Conservation (phyloP, 176 grass and related monocot genomes). For the Hordeum vulgare region DNA sequence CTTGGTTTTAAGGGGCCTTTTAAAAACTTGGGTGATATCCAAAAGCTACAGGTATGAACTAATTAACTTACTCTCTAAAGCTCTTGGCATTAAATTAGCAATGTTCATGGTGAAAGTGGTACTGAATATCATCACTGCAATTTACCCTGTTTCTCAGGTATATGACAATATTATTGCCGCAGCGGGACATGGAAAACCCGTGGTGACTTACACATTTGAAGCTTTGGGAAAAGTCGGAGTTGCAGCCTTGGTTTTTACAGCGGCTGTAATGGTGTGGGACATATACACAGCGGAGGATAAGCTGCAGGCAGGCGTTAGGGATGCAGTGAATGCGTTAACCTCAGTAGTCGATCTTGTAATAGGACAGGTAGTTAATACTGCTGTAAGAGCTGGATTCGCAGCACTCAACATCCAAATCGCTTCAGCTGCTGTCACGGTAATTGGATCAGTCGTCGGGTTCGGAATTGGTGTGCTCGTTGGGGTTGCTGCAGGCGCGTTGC, state of each 20-base stretch:
- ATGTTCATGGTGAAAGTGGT: not conserved
- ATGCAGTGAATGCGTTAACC: not conserved
- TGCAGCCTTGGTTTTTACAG: no score
- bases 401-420: not conserved
- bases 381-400: not conserved
- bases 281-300: no score
- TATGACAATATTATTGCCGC: no score
- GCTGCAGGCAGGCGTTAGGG: no score
- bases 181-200: no score
- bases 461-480: not conserved
- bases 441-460: not conserved
- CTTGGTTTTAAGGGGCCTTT: not conserved
- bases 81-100: not conserved
- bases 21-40: not conserved
- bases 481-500: no score
- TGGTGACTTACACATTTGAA: no score
- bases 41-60: not conserved
- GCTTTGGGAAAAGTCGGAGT: no score
- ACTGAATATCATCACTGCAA: not conserved
- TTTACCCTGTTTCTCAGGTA: no score
- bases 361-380: not conserved
- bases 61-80: not conserved
- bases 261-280: no score
- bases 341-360: not conserved
- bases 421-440: not conserved